Evolutionary conservation across 257 asterid genomes (phyloP), one percentile per base, ranked within the genome.

Genomic region (Jasminum sambac): DNA sequence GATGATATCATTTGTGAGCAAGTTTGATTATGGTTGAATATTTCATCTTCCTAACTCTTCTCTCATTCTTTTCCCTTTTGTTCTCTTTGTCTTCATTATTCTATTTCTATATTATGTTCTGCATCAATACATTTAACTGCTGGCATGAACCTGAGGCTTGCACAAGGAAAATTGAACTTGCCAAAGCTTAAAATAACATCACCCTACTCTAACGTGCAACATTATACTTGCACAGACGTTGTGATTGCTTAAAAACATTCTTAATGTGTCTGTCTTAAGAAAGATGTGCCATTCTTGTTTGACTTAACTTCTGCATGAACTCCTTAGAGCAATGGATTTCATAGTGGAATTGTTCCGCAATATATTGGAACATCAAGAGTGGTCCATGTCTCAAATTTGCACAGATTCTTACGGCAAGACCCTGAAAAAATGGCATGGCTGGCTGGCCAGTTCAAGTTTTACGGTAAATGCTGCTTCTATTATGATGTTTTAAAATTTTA

Each of bases 391-490:
- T 72, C 91, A 89, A 84, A 89, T 93, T 80, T 89, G 97, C 81
- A 66, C 82, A 67, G 95, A 95, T 60, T 90, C 99, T 73, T 95
- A 95, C 75, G 73, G 19, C 74, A 87, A 87, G 83, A 95, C 98
- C 17, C 84, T 91, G 81, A 89, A 91, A 79, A 83, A 91, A 79
- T 95, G 88, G 87, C 99, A 95, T 76, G 97, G 99, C 58, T 95
- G 97, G 98, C 84, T 95, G 30, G 99, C 99, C 70, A 91, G 98
- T 84, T 91, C 98, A 64, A 88, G 92, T 81, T 95, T 91, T 77
- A 60, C 89, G 90, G 99, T 95, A 77, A 72, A 50, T 66, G 42
- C 68, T 65, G 75, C 65, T 64, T 57, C 25, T 39, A 61, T 16
- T 52, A 52, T 24, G 41, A 50, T 67, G 26, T 70, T 64, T 72